Evolutionary conservation across 2,329 filamentous ascomycete genomes (phyloP).

Genomic region (Colletotrichum cordylinicola): DNA sequence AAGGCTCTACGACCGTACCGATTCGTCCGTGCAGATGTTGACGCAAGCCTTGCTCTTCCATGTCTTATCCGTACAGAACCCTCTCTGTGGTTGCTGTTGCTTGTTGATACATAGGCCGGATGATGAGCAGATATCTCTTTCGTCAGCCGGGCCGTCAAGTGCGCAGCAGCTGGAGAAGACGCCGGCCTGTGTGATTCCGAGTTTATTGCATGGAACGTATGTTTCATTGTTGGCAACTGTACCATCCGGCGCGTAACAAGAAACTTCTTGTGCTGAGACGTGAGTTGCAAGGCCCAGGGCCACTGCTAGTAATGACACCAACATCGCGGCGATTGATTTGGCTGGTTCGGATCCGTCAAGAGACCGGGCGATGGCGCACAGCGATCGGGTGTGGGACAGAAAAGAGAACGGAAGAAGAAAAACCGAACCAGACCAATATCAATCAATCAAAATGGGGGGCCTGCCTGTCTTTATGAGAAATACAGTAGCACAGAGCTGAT

Average conservation of each 20-base stretch:
- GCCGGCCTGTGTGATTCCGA: constrained; percentile 32
- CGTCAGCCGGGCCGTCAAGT: constrained; percentile 26
- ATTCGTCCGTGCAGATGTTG: constrained; percentile 29
- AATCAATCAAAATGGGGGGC: neutral
- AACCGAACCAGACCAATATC: neutral
- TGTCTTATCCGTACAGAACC: constrained; percentile 34
- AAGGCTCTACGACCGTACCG: neutral
- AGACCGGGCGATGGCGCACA: neutral
- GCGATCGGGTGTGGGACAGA: neutral
- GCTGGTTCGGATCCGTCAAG: neutral
- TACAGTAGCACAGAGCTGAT: neutral
- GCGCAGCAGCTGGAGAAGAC: constrained; percentile 35
- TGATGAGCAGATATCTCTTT: constrained; percentile 32
- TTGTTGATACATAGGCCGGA: constrained; percentile 32
- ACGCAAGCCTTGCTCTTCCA: constrained; percentile 36
- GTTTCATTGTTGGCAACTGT: constrained; percentile 29
- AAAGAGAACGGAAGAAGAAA: neutral
- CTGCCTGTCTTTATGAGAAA: neutral
- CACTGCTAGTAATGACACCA: neutral
- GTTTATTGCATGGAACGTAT: constrained; percentile 37
- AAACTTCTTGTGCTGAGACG: neutral
- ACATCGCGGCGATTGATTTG: neutral
- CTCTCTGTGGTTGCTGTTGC: constrained; percentile 27
- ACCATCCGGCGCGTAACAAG: constrained; percentile 35
- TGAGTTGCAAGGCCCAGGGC: neutral